A percentile compares a stretch with the other conserved stretches of the same genome.
Evolutionary conservation across 768 basidiomycete genomes (phyloP).

Genomic region (Mycena rebaudengoi): DNA sequence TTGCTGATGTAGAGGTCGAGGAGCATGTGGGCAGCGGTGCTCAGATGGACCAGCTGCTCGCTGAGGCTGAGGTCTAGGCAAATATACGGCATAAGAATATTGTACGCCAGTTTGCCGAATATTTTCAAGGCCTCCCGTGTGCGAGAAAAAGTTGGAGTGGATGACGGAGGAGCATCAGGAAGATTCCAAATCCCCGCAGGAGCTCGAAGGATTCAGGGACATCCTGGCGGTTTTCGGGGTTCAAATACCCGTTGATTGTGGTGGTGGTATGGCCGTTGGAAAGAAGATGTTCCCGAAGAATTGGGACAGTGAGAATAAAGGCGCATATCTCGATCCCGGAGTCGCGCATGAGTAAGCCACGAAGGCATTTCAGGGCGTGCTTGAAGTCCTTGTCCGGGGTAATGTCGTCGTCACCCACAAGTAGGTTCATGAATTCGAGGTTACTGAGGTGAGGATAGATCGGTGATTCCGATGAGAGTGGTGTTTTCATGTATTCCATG

Average conservation of each 20-base stretch:
- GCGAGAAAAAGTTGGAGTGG: slow-evolving; percentile 26
- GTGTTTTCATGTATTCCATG: background rate
- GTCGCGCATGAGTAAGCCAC: background rate
- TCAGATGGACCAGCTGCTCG: slow-evolving; percentile 43
- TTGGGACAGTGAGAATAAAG: background rate
- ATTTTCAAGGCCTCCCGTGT: slow-evolving; percentile 30
- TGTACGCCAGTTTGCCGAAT: slow-evolving; percentile 29
- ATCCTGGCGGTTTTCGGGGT: slow-evolving; percentile 42
- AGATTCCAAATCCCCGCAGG: slow-evolving; percentile 36
- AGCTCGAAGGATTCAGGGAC: slow-evolving; percentile 37
- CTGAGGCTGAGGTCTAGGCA: slow-evolving; percentile 36
- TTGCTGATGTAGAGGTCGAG: slow-evolving; percentile 25
- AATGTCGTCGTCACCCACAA: background rate
- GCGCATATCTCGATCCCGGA: background rate
- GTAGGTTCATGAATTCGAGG: background rate
- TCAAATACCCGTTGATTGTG: slow-evolving; percentile 26
- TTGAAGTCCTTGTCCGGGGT: background rate
- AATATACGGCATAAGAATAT: slow-evolving; percentile 40
- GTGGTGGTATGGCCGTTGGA: background rate
- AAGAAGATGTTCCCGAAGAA: background rate
- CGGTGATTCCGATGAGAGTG: background rate
- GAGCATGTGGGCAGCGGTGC: slow-evolving; percentile 39
- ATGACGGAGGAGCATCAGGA: slow-evolving; percentile 8
- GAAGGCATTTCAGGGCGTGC: slow-evolving; percentile 1
- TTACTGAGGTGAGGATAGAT: background rate